Percentiles rank a stretch among this genome's conserved stretches.
phyloP scores from a whole-genome alignment of 768 basidiomycete species.

The Melanogaster broomeanus region DNA sequence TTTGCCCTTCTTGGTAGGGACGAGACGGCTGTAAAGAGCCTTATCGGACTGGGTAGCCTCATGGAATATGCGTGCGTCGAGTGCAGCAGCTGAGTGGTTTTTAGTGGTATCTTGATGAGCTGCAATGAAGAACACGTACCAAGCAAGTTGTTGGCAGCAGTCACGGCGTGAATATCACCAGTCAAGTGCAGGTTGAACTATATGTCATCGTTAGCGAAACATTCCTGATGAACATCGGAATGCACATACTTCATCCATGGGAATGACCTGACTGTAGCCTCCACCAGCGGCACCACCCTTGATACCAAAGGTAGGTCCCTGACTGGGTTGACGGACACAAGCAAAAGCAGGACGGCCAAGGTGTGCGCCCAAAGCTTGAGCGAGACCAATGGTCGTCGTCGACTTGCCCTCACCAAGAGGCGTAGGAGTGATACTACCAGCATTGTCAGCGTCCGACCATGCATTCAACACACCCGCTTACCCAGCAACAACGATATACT shows the following conservation, averaged over 20 bases:
- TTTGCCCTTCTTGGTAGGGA: constrained; percentile 91
- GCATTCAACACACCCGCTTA: constrained; percentile 32
- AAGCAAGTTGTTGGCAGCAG: constrained; percentile 95
- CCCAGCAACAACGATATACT: constrained; percentile 96
- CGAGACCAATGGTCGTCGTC: constrained; percentile 95
- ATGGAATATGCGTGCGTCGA: constrained; percentile 97
- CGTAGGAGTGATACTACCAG: constrained; percentile 84
- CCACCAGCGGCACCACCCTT: constrained; percentile 99
- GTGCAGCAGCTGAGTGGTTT: constrained; percentile 73
- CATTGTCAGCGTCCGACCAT: not conserved
- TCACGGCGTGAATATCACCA: constrained; percentile 97
- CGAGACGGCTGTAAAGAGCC: constrained; percentile 89
- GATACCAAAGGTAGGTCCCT: constrained; percentile 98
- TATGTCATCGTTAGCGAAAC: constrained; percentile 3
- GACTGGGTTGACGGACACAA: constrained; percentile 96
- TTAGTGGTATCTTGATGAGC: constrained; percentile 4
- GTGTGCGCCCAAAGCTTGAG: constrained; percentile 95
- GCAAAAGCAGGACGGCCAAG: constrained; percentile 92
- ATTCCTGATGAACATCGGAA: not conserved
- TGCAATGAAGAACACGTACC: constrained; percentile 44
- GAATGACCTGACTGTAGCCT: constrained; percentile 98
- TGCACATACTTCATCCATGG: constrained; percentile 87
- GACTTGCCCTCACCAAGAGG: constrained; percentile 98
- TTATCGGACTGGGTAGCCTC: constrained; percentile 96
- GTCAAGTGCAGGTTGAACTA: constrained; percentile 96